These are phyloP conservation scores for Suillus bovinus DNA, from an alignment of 768 basidiomycete species.

Conservation along the genomic window DNA sequence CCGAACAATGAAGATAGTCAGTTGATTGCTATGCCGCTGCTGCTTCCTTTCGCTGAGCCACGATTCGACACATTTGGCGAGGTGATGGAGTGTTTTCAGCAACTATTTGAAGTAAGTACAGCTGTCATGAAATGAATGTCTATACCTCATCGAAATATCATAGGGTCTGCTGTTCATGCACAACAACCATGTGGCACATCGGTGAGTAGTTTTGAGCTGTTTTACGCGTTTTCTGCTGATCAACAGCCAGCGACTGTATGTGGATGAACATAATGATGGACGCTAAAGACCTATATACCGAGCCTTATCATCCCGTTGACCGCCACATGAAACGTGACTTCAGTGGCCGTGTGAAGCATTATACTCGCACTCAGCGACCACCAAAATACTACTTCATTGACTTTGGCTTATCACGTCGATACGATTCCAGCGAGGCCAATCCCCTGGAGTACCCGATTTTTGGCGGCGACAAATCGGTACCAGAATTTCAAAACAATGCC, in stretches of 20 bases:
- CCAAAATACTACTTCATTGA: slow-evolving; percentile 38
- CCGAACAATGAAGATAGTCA: slow-evolving; percentile 13
- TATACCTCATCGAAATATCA: no score
- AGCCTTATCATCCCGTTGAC: slow-evolving; percentile 26
- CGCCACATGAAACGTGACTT: slow-evolving; percentile 18
- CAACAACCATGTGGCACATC: slow-evolving; percentile 33
- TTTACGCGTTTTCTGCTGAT: no score
- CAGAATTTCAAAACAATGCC: slow-evolving; percentile 35
- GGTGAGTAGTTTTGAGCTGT: no score
- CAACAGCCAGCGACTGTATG: slow-evolving; percentile 31
- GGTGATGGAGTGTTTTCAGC: slow-evolving; percentile 29
- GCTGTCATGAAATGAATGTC: no score
- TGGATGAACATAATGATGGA: slow-evolving; percentile 36
- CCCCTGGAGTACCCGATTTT: slow-evolving; percentile 30
- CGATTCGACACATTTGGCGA: slow-evolving; percentile 26
- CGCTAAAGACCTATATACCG: slow-evolving; percentile 21
- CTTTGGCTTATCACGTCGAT: slow-evolving; percentile 36
- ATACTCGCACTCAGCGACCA: slow-evolving; percentile 30
- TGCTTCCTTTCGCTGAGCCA: slow-evolving; percentile 21
- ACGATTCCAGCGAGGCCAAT: slow-evolving; percentile 22
- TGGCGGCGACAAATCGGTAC: slow-evolving; percentile 45
- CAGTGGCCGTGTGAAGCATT: slow-evolving; percentile 23
- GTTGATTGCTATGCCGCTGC: slow-evolving; percentile 33
- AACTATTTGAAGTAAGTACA: slow-evolving; percentile 36
- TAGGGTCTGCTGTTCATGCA: slow-evolving; percentile 41